A percentile compares a stretch with the other conserved stretches of the same genome.
These are phyloP conservation scores for Blastocladiella britannica DNA, from an alignment of 192 early-diverging fungal genomes.

Conservation along the genomic window DNA sequence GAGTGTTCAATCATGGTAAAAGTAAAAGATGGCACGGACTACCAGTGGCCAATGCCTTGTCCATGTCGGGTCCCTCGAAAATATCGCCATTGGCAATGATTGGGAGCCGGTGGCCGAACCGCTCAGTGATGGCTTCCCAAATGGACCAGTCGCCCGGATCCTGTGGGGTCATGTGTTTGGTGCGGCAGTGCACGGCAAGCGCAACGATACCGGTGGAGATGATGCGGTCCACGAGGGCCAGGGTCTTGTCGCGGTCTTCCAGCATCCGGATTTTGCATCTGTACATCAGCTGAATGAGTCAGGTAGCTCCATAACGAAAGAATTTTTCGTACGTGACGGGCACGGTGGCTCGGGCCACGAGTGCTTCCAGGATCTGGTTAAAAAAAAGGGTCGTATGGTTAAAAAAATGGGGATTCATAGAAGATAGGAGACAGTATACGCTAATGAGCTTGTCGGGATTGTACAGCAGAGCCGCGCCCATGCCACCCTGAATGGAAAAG, in stretches of 20 bases:
- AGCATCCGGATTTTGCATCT: constrained; percentile 25
- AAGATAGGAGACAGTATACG: neutral
- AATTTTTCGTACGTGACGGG: constrained; percentile 83
- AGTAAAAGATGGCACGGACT: constrained; percentile 9
- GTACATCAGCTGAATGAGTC: constrained; percentile 5
- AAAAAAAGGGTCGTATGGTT: neutral
- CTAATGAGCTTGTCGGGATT: constrained; percentile 60
- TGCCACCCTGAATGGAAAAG: constrained; percentile 80
- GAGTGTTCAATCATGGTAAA: neutral
- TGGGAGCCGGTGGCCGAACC: constrained; percentile 41
- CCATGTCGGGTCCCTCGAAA: constrained; percentile 36
- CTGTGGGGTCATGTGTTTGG: constrained; percentile 49
- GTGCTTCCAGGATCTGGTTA: constrained; percentile 34
- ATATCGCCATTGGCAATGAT: constrained; percentile 90
- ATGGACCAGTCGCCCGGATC: constrained; percentile 68
- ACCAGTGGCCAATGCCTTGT: constrained; percentile 31
- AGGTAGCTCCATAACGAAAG: constrained; percentile 15
- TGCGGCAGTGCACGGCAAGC: constrained; percentile 74
- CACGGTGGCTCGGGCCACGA: constrained; percentile 49
- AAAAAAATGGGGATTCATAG: constrained; percentile 5
- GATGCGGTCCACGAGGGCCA: constrained; percentile 58
- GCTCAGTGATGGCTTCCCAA: constrained; percentile 47
- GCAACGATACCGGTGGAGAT: constrained; percentile 69
- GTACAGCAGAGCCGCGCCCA: constrained; percentile 78
- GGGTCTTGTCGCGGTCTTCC: constrained; percentile 51